Evolutionary conservation across 441 rosid genomes (phyloP).

Genomic region (Gossypium davidsonii): DNA sequence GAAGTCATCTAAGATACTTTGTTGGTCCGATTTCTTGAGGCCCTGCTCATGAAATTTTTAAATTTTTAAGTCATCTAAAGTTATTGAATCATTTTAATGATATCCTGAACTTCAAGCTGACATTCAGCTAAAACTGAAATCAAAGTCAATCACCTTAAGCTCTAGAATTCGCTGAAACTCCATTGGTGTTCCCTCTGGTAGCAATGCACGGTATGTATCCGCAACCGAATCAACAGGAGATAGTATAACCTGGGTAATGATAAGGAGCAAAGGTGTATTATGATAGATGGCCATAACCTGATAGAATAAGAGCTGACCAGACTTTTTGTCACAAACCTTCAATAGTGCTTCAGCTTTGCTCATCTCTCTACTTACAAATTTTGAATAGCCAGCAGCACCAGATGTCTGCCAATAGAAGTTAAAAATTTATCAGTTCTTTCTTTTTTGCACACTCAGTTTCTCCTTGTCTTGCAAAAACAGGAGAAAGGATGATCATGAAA

Average conservation of each 20-base stretch:
- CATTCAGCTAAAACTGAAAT: background rate
- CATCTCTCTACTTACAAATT: slow-evolving; percentile 98
- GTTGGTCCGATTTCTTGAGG: slow-evolving; percentile 90
- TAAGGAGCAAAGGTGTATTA: background rate
- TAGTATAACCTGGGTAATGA: slow-evolving; percentile 62
- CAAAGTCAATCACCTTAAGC: slow-evolving; percentile 55
- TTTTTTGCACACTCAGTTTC: background rate
- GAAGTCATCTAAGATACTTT: slow-evolving; percentile 85
- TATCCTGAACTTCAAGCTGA: background rate
- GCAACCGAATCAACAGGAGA: slow-evolving; percentile 98
- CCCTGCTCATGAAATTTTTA: slow-evolving; percentile 46
- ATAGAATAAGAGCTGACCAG: slow-evolving; percentile 8
- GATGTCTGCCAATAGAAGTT: slow-evolving; percentile 47
- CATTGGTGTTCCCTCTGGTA: slow-evolving; percentile 97
- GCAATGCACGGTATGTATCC: slow-evolving; percentile 89
- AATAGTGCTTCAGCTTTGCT: slow-evolving; percentile 99
- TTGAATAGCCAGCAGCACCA: slow-evolving; percentile 77
- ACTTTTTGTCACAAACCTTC: slow-evolving; percentile 47
- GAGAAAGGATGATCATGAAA: background rate
- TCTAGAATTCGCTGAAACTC: slow-evolving; percentile 97
- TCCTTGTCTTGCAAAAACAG: background rate
- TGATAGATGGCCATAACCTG: background rate
- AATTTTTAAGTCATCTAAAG: background rate
- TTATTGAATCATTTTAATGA: background rate
- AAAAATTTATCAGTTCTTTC: background rate